phyloP scores from a whole-genome alignment of 441 rosid genomes.

The Lepidium campestre region DNA sequence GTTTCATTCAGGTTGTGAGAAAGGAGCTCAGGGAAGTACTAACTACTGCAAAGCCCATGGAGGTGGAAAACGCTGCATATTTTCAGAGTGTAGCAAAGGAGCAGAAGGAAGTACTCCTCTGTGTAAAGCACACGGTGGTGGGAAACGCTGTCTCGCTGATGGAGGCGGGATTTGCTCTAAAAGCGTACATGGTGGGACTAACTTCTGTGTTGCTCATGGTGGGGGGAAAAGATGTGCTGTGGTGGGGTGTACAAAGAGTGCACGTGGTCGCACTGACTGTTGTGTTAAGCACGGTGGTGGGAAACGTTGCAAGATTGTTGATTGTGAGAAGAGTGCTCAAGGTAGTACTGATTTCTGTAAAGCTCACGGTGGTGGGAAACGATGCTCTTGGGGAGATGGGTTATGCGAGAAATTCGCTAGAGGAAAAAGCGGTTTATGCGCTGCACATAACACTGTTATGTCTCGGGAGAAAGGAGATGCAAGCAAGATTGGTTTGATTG shows the following conservation, averaged over 20 bases:
- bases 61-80: slow-evolving; percentile 86
- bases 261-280: slow-evolving; percentile 82
- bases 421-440: slow-evolving; percentile 84
- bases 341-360: slow-evolving; percentile 91
- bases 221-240: slow-evolving; percentile 87
- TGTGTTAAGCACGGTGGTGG: slow-evolving; percentile 95
- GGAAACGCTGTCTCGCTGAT: slow-evolving; percentile 75
- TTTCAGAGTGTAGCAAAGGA: slow-evolving; percentile 79
- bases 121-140: slow-evolving; percentile 95
- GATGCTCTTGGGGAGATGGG: slow-evolving; percentile 72
- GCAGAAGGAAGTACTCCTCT: slow-evolving; percentile 93
- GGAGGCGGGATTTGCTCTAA: slow-evolving; percentile 95
- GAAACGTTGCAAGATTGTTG: slow-evolving; percentile 55
- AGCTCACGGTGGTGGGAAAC: slow-evolving; percentile 92
- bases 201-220: slow-evolving; percentile 89
- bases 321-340: slow-evolving; percentile 91
- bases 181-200: slow-evolving; percentile 89
- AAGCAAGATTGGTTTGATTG: slow-evolving; percentile 50
- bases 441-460: slow-evolving; percentile 69
- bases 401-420: slow-evolving; percentile 87
- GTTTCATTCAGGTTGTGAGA: slow-evolving; percentile 37
- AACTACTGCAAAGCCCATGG: slow-evolving; percentile 85
- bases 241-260: slow-evolving; percentile 80
- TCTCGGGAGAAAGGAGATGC: slow-evolving; percentile 34
- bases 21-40: slow-evolving; percentile 94